Percentiles rank a stretch among this genome's conserved stretches.
Conservation (phyloP, 371 early-diverging fungal species). For the Mucor mucedo region DNA sequence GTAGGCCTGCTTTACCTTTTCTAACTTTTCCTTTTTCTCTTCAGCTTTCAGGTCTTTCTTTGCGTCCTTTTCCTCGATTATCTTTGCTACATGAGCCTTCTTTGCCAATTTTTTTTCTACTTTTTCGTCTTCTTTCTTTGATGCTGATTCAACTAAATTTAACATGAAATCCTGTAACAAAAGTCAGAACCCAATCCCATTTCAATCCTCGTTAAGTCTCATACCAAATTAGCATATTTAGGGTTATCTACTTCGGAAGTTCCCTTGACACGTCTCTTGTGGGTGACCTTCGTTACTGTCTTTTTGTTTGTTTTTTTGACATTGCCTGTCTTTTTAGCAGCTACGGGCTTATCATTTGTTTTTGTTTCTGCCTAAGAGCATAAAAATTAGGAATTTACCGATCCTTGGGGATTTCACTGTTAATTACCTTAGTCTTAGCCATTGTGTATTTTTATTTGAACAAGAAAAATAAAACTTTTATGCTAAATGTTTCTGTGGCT, state of each 20-base stretch:
- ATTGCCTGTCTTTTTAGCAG: background rate
- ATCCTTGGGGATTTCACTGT: no score
- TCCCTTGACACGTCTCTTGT: conserved; percentile 19
- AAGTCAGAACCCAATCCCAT: background rate
- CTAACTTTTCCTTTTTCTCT: conserved; percentile 25
- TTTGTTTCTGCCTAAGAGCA: no score
- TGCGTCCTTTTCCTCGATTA: conserved; percentile 28
- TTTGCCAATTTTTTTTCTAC: conserved; percentile 24
- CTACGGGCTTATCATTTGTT: no score
- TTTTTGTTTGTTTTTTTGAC: background rate
- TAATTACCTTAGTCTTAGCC: no score
- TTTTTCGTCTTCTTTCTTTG: conserved; percentile 25
- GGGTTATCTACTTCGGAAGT: conserved; percentile 33
- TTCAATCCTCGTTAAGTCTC: no score
- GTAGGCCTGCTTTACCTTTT: conserved; percentile 23
- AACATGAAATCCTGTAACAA: conserved; percentile 23
- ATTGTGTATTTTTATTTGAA: no score
- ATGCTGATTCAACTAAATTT: conserved; percentile 25
- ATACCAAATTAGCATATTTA: conserved; percentile 29
- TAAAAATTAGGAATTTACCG: no score
- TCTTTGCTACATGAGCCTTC: conserved; percentile 23
- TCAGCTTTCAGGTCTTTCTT: conserved; percentile 24
- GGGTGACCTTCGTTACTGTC: background rate
- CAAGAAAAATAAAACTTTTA: no score
- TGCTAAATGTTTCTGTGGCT: no score